Evolutionary conservation across 345 rosid species (phyloP).

Genomic region (Gossypium longicalyx): DNA sequence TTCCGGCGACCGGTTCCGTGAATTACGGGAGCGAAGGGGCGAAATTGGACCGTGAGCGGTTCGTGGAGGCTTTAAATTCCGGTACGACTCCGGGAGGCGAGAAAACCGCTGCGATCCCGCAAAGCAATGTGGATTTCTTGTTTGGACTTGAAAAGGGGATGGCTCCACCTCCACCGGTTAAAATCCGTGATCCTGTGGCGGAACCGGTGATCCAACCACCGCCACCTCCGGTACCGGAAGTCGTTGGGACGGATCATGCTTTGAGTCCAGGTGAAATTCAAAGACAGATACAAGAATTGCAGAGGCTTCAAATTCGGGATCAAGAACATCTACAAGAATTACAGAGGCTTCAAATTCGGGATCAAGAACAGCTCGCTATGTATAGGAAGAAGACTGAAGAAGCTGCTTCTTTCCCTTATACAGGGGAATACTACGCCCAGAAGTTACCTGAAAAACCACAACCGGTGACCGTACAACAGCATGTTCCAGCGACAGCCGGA

Average conservation of each 20-base stretch:
- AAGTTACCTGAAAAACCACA: conserved; percentile 41
- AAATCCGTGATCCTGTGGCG: conserved; percentile 22
- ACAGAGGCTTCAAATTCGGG: conserved; percentile 21
- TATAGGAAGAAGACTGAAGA: conserved; percentile 48
- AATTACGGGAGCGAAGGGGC: conserved; percentile 53
- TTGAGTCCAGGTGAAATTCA: conserved; percentile 47
- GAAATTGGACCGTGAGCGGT: conserved; percentile 67
- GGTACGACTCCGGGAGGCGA: conserved; percentile 34
- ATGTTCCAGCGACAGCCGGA: conserved; percentile 35
- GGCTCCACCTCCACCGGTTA: conserved; percentile 29
- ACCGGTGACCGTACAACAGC: conserved; percentile 24
- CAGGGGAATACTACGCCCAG: conserved; percentile 42
- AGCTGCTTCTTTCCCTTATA: conserved; percentile 31
- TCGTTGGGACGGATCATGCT: conserved; percentile 39
- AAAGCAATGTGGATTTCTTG: conserved; percentile 58
- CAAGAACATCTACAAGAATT: conserved; percentile 50
- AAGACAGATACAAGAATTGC: conserved; percentile 61
- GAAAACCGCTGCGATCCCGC: conserved; percentile 27
- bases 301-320: conserved; percentile 47
- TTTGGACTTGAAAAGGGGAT: conserved; percentile 70
- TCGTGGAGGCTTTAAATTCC: conserved; percentile 69
- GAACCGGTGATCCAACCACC: conserved; percentile 23
- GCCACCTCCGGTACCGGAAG: conserved; percentile 26
- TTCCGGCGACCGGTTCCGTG: conserved; percentile 37
- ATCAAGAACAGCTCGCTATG: conserved; percentile 42